Base-by-base conservation (phyloP, 305 asterid species). In the Ilex paraguariensis region DNA sequence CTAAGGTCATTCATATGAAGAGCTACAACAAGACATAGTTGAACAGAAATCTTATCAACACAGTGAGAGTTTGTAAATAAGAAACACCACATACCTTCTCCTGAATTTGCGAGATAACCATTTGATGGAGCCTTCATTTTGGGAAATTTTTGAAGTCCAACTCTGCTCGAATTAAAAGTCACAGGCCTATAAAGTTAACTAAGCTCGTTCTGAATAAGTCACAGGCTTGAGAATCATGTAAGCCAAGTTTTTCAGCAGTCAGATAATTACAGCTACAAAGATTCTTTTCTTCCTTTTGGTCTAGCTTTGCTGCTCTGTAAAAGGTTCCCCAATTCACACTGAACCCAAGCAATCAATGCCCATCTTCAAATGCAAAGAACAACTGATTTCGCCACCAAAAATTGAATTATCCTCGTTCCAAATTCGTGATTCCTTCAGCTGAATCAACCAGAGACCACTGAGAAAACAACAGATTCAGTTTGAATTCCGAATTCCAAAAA, bases 81-180 rank as follows among this genome's bases (percentile, higher is more conserved):
- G 60, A 70, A 14, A 52, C 13, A 50, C 17, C 9, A 66, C 83
- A 65, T 50, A 89, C 98, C 97, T 85, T 92, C 96, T 57, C 74
- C 94, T 52, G 98, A 71, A 82, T 79, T 92, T 64, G 87, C 75
- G 75, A 78, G 61, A 74, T 74, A 85, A 60, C 90, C 98, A 69
- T 66, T 77, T 56, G 94, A 68, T 65, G 97, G 85, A 66, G 91
- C 75, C 90, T 87, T 92, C 98, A 87, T 92, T 70, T 31, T 73
- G 53, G 16, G 7, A n/a, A 49, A 49, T n/a, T n/a, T 11, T n/a
- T n/a, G 11, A 4, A 4, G 9, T 4, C 56, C 8, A 52, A 14
- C n/a, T 14, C 5, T 14, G 30, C 56, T 8, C 28, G 28, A 21
- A 6, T 52, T 6, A 8, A 10, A n/a, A 6, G 10, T 16, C 1